These are phyloP conservation scores for Nakaseomyces delphensis DNA, from an alignment of 1,139 yeast species.

Conservation along the genomic window DNA sequence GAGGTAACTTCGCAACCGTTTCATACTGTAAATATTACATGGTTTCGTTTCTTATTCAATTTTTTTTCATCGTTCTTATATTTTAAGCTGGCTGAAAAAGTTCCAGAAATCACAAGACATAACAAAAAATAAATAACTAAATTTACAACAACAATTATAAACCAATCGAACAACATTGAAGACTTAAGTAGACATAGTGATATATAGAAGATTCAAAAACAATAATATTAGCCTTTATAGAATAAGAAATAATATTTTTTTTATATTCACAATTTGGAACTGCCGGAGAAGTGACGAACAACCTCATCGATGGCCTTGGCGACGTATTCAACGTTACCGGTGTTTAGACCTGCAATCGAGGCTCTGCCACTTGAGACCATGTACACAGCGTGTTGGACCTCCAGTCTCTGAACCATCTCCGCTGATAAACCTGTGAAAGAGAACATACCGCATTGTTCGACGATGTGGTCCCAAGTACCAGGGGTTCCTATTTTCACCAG, in stretches of 20 bases:
- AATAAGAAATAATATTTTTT: neutral
- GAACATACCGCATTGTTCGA: conserved; percentile 92
- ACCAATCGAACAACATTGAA: no score
- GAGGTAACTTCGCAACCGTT: no score
- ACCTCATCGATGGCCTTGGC: conserved; percentile 81
- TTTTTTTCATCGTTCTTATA: no score
- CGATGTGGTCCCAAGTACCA: conserved; percentile 90
- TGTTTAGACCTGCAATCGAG: conserved; percentile 88
- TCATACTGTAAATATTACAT: no score
- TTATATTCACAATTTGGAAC: conserved; percentile 1
- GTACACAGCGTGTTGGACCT: conserved; percentile 69
- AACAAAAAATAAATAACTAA: no score
- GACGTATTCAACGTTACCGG: conserved; percentile 65
- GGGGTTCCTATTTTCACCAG: conserved; percentile 66
- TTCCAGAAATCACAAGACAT: no score
- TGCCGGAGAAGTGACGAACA: conserved; percentile 36
- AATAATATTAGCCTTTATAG: neutral
- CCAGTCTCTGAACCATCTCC: conserved; percentile 74
- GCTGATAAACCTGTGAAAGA: conserved; percentile 81
- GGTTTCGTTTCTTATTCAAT: no score
- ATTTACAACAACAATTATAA: no score
- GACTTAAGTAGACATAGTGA: no score
- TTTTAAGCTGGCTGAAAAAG: no score
- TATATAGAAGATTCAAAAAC: no score
- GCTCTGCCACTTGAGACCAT: conserved; percentile 82